Percentiles rank a stretch among this genome's conserved stretches.
Evolutionary conservation across 2,329 filamentous ascomycete species (phyloP).

Genomic region (Orbilia oligospora): DNA sequence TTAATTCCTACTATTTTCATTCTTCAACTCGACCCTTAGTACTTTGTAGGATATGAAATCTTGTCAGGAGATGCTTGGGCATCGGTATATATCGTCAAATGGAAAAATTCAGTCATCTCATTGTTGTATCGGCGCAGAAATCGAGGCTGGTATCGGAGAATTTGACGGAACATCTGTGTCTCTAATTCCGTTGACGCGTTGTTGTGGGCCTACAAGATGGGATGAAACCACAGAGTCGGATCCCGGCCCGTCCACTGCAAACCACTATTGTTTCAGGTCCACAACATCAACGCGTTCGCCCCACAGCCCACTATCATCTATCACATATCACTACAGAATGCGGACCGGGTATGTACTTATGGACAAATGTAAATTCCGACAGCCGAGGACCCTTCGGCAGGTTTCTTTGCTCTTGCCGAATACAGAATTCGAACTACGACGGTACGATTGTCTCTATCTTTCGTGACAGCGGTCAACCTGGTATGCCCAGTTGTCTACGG

Average conservation of each 20-base stretch:
- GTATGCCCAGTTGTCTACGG: slow-evolving; percentile 1
- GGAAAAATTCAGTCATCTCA: background rate
- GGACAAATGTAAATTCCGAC: background rate
- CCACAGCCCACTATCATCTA: slow-evolving; percentile 17
- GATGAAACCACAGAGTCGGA: slow-evolving; percentile 52
- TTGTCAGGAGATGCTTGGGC: background rate
- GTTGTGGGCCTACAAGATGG: slow-evolving; percentile 15
- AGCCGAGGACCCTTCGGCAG: slow-evolving; percentile 12
- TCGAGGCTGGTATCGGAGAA: slow-evolving; percentile 10
- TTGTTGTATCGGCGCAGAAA: background rate
- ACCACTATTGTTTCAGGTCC: slow-evolving; percentile 49
- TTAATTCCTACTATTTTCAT: too few relatives aligned
- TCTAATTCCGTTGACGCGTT: slow-evolving; percentile 7
- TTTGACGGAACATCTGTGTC: slow-evolving; percentile 19
- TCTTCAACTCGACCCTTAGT: too few relatives aligned
- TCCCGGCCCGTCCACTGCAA: slow-evolving; percentile 45
- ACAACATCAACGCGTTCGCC: background rate
- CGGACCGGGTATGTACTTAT: background rate
- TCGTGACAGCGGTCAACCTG: slow-evolving; percentile 29
- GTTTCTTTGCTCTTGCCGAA: slow-evolving; percentile 31
- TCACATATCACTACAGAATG: too few relatives aligned
- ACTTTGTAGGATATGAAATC: too few relatives aligned
- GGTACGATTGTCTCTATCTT: slow-evolving; percentile 5
- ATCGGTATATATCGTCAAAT: background rate
- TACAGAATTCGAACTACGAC: slow-evolving; percentile 4